Percentiles rank a stretch among this genome's conserved stretches.
phyloP scores from a whole-genome alignment of 2,329 filamentous ascomycete genomes.

The Fusarium sacchari region DNA sequence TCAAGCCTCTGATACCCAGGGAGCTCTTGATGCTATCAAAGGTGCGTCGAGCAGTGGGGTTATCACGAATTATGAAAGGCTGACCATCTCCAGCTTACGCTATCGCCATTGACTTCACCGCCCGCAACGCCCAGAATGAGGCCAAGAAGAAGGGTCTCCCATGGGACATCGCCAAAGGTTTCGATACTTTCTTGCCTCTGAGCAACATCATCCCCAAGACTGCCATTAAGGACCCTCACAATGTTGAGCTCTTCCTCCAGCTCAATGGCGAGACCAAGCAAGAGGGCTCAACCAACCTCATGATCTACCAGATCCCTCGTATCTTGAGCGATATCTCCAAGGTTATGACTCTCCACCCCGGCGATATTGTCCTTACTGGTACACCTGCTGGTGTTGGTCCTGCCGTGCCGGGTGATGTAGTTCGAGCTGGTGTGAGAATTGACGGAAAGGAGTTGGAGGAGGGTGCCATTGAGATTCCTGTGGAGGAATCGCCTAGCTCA shows the following conservation, averaged over 20 bases:
- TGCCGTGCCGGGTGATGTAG: conserved; percentile 85
- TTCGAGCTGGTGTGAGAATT: conserved; percentile 84
- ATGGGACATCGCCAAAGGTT: conserved; percentile 96
- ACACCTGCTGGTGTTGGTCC: conserved; percentile 95
- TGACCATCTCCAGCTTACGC: conserved; percentile 72
- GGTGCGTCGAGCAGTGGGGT: conserved; percentile 58
- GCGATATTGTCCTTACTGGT: conserved; percentile 94
- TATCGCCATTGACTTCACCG: conserved; percentile 96
- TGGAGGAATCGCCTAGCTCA: conserved; percentile 80
- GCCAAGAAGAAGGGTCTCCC: conserved; percentile 95
- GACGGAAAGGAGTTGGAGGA: conserved; percentile 85
- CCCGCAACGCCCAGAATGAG: conserved; percentile 93
- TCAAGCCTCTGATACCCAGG: conserved; percentile 75
- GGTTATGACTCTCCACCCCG: conserved; percentile 92
- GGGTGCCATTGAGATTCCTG: conserved; percentile 82
- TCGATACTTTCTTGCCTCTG: conserved; percentile 95
- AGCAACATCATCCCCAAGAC: conserved; percentile 83
- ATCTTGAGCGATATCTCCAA: conserved; percentile 91
- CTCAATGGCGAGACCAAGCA: conserved; percentile 85
- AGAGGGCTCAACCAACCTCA: conserved; percentile 88
- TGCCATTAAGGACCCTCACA: conserved; percentile 85
- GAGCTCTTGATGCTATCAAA: conserved; percentile 84
- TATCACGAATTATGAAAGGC: not conserved
- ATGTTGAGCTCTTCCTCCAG: conserved; percentile 84
- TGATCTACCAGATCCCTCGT: conserved; percentile 91